Percentiles rank a stretch among this genome's conserved stretches.
Conservation (phyloP, 2,329 filamentous ascomycete genomes). For the Epichloe festucae region DNA sequence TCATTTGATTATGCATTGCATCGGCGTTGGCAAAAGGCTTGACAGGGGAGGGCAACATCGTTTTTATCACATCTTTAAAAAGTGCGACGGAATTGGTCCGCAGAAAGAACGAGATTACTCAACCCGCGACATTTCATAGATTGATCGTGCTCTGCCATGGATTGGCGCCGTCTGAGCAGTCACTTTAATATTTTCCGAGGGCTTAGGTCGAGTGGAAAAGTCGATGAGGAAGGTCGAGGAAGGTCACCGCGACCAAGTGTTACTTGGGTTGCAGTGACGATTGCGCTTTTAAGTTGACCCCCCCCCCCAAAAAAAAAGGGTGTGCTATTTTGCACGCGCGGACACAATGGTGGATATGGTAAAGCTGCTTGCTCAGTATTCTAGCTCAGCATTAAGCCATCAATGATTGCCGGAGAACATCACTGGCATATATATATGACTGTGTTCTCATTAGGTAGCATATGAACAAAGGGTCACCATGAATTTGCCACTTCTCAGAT, state of each 20-base stretch:
- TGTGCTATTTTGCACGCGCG: background rate
- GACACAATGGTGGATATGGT: background rate
- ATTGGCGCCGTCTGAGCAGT: constrained; percentile 5
- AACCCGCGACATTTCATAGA: constrained; percentile 28
- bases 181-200: constrained; percentile 19
- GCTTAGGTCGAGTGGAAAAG: constrained; percentile 12
- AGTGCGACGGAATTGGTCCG: constrained; percentile 18
- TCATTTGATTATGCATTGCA: constrained; percentile 40
- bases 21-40: constrained; percentile 36
- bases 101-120: constrained; percentile 25
- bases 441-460: background rate
- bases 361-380: background rate
- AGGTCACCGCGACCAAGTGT: background rate
- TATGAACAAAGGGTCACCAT: background rate
- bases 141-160: constrained; percentile 19
- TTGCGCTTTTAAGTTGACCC: background rate
- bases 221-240: background rate
- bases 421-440: background rate
- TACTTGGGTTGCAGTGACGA: background rate
- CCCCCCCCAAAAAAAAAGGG: background rate
- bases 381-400: background rate
- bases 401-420: background rate
- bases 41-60: constrained; percentile 16
- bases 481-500: background rate
- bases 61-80: constrained; percentile 9